A percentile compares a stretch with the other conserved stretches of the same genome.
phyloP scores from a whole-genome alignment of 352 stramenopile species.

The Albugo laibachii region DNA sequence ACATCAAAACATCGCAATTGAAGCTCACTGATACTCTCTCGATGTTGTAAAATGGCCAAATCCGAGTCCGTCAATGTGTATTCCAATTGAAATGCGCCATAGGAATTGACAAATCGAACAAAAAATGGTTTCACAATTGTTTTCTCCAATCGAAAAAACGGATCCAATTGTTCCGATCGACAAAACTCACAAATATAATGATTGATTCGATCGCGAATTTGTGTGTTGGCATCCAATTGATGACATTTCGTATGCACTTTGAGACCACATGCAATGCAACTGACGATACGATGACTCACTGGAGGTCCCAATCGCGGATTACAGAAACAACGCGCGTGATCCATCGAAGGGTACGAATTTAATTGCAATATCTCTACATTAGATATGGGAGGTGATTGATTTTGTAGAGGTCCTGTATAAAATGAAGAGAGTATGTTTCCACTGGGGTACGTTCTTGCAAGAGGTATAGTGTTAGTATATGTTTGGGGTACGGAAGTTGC shows the following conservation, averaged over 20 bases:
- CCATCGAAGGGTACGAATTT: slow-evolving; percentile 6
- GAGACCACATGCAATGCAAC: slow-evolving; percentile 27
- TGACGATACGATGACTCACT: slow-evolving; percentile 16
- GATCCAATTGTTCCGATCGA: slow-evolving; percentile 43
- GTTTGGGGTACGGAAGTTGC: too few relatives aligned
- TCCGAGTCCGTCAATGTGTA: slow-evolving; percentile 55
- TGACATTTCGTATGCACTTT: slow-evolving; percentile 63
- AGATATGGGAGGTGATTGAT: too few relatives aligned
- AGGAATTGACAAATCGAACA: slow-evolving; percentile 37
- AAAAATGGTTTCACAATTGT: slow-evolving; percentile 30
- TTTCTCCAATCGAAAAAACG: slow-evolving; percentile 40
- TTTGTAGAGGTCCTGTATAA: too few relatives aligned
- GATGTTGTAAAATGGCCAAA: slow-evolving; percentile 45
- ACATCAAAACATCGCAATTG: slow-evolving; percentile 59
- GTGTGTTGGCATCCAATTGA: slow-evolving; percentile 16
- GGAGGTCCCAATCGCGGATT: slow-evolving; percentile 1
- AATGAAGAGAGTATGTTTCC: too few relatives aligned
- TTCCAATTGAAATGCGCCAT: slow-evolving; percentile 27
- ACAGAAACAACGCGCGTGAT: slow-evolving; percentile 46
- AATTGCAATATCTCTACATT: too few relatives aligned
- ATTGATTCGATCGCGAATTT: slow-evolving; percentile 10
- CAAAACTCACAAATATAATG: slow-evolving; percentile 64
- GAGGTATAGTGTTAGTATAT: too few relatives aligned
- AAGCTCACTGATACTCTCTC: slow-evolving; percentile 26
- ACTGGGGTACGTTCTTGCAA: too few relatives aligned